phyloP scores from a whole-genome alignment of 139 green algal genomes.

The Micromonas pusilla region DNA sequence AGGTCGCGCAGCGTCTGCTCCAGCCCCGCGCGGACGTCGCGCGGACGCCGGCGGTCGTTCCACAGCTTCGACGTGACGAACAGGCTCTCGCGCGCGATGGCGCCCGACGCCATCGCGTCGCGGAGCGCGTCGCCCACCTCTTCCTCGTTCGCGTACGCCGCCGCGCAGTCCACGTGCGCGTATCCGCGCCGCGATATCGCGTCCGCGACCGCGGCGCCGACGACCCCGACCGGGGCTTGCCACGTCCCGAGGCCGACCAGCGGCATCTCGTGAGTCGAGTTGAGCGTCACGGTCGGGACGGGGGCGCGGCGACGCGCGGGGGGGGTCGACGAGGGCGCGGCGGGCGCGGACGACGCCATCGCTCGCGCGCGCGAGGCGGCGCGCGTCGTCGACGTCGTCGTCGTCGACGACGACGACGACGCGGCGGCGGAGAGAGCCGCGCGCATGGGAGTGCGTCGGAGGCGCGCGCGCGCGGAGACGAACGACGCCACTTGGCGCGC shows the following conservation, averaged over 20 bases:
- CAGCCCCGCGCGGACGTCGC: slow-evolving; percentile 16
- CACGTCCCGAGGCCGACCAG: slow-evolving; percentile 30
- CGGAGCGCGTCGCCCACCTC: slow-evolving; percentile 22
- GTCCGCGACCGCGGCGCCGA: background rate
- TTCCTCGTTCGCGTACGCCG: slow-evolving; percentile 27
- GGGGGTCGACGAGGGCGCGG: too few relatives aligned
- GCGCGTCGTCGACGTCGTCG: too few relatives aligned
- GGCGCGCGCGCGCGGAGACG: too few relatives aligned
- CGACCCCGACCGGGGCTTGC: background rate
- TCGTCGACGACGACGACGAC: too few relatives aligned
- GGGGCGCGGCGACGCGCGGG: too few relatives aligned
- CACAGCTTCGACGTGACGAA: slow-evolving; percentile 27
- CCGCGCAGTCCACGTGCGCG: slow-evolving; percentile 27
- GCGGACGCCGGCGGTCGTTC: slow-evolving; percentile 14
- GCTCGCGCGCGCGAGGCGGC: too few relatives aligned
- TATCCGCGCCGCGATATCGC: background rate
- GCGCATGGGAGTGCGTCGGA: too few relatives aligned
- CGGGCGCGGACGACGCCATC: too few relatives aligned
- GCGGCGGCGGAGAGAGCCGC: too few relatives aligned
- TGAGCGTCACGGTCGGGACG: background rate
- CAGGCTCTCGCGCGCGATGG: slow-evolving; percentile 8
- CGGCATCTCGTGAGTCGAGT: background rate
- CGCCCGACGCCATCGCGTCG: background rate
- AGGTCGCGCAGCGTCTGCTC: slow-evolving; percentile 19
- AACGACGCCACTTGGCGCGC: too few relatives aligned